phyloP scores from a whole-genome alignment of 768 basidiomycete species.

The Floccularia luteovirens region DNA sequence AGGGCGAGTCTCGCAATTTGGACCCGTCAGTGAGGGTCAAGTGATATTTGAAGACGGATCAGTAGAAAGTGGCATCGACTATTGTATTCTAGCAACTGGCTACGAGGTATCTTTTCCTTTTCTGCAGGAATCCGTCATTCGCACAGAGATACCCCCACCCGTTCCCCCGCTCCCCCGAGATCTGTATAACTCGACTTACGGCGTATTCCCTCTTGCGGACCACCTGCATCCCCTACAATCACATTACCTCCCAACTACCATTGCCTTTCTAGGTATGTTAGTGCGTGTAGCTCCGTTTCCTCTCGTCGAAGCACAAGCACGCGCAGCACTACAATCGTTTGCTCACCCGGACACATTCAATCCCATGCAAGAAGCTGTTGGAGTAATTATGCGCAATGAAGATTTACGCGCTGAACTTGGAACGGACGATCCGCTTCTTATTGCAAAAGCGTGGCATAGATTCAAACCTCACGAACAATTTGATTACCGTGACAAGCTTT shows the following conservation, averaged over 20 bases:
- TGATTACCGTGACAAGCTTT: conserved; percentile 56
- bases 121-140: conserved; percentile 31
- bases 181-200: conserved; percentile 57
- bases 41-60: conserved; percentile 34
- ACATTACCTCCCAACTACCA: conserved; percentile 33
- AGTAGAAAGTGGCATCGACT: conserved; percentile 44
- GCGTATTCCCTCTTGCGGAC: conserved; percentile 64
- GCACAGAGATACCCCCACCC: conserved; percentile 27
- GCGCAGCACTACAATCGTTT: conserved; percentile 51
- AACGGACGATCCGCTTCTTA: conserved; percentile 20
- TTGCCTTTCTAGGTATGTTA: conserved; percentile 64
- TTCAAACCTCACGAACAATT: conserved; percentile 51
- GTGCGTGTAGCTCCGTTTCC: conserved; percentile 65
- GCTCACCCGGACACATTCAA: conserved; percentile 43
- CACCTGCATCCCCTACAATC: conserved; percentile 60
- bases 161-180: conserved; percentile 39
- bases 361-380: conserved; percentile 33
- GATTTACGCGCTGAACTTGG: conserved; percentile 24
- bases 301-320: conserved; percentile 71
- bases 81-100: conserved; percentile 72
- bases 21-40: conserved; percentile 10
- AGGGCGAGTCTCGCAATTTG: conserved; percentile 34
- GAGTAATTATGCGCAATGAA: conserved; percentile 41
- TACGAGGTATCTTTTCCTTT: conserved; percentile 64
- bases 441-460: conserved; percentile 52